These are phyloP conservation scores for Yamadazyma triangularis DNA, from an alignment of 1,139 yeast species.

Conservation along the genomic window DNA sequence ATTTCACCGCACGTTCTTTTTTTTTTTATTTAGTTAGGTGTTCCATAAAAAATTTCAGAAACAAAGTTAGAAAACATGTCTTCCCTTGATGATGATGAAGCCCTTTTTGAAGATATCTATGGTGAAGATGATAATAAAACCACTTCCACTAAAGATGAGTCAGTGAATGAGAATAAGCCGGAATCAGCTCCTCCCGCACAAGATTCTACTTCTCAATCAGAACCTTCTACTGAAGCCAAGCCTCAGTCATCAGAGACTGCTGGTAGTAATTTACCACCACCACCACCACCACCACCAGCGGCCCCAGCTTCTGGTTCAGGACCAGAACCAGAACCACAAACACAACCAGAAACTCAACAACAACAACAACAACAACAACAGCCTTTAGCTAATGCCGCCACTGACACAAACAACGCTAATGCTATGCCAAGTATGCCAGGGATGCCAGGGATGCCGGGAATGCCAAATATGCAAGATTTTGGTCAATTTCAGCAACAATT, in stretches of 20 bases:
- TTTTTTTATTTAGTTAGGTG: not conserved
- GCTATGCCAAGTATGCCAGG: conserved; percentile 6
- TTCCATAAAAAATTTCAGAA: not conserved
- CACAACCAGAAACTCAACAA: too few species aligned
- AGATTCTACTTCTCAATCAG: conserved; percentile 1
- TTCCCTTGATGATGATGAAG: conserved; percentile 78
- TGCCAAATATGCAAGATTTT: conserved; percentile 9
- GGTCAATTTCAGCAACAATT: conserved; percentile 10
- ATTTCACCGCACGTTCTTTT: too few species aligned
- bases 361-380: too few species aligned
- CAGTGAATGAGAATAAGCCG: conserved; percentile 4
- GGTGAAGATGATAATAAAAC: conserved; percentile 18
- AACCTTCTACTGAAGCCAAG: conserved; percentile 1
- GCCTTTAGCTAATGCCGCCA: not conserved
- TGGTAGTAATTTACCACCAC: conserved; percentile 2
- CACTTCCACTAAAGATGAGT: conserved; percentile 4
- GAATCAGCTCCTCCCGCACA: conserved; percentile 2
- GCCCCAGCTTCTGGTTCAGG: not conserved
- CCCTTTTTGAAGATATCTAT: conserved; percentile 74
- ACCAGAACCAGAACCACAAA: conserved; percentile 1
- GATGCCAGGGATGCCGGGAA: conserved; percentile 7
- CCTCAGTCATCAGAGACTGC: conserved; percentile 1
- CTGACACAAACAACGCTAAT: not conserved
- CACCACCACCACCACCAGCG: conserved; percentile 3
- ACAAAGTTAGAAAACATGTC: conserved; percentile 36